Evolutionary conservation across 805 yeast species (phyloP).

Genomic region (Cephaloascus fragrans): DNA sequence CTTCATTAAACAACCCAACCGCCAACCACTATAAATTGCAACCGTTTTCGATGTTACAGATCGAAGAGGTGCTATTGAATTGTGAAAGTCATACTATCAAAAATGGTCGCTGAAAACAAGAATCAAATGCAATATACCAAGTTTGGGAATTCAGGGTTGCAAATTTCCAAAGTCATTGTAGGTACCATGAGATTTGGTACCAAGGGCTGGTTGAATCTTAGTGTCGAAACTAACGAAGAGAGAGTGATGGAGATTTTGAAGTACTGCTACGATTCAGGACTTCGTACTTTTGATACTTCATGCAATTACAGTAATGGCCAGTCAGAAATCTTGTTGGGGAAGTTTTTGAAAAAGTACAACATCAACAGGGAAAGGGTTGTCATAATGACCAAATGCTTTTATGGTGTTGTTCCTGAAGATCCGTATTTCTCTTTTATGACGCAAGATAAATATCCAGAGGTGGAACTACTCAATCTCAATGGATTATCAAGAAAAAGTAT

Average conservation of each 20-base stretch:
- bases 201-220: constrained; percentile 6
- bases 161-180: constrained; percentile 13
- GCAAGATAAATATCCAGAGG: constrained; percentile 2
- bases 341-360: constrained; percentile 11
- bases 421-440: constrained; percentile 4
- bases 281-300: constrained; percentile 17
- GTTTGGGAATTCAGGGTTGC: constrained; percentile 15
- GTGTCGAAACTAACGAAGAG: constrained; percentile 12
- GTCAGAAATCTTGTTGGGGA: constrained; percentile 11
- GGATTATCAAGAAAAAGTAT: constrained; percentile 16
- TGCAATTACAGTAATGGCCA: constrained; percentile 13
- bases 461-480: constrained; percentile 7
- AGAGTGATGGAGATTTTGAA: constrained; percentile 15
- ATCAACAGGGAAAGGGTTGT: constrained; percentile 13
- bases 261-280: constrained; percentile 13
- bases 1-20: no score
- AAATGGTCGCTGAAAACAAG: no score
- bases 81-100: no score
- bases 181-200: constrained; percentile 19
- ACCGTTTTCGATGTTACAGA: no score
- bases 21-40: no score
- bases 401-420: constrained; percentile 5
- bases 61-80: no score
- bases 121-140: no score
- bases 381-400: constrained; percentile 10